Percentiles rank a stretch among this genome's conserved stretches.
These are phyloP conservation scores for Oryza coarctata DNA, from an alignment of 176 grass and related monocot genomes.

Conservation along the genomic window DNA sequence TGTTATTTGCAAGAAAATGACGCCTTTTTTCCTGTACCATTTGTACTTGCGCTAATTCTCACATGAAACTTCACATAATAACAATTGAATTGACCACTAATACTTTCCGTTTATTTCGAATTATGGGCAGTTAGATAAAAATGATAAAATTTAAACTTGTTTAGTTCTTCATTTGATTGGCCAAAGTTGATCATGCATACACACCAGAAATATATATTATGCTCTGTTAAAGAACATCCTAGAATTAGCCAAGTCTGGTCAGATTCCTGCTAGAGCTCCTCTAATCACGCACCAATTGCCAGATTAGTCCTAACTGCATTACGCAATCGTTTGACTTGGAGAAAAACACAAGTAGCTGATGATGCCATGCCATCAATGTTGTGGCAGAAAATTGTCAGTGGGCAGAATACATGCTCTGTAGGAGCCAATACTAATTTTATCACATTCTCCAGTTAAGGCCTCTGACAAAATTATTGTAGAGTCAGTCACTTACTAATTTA, in stretches of 20 bases:
- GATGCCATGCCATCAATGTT: slow-evolving; percentile 37
- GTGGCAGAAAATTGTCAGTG: slow-evolving; percentile 17
- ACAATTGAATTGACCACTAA: background rate
- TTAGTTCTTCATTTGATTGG: background rate
- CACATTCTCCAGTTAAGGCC: slow-evolving; percentile 10
- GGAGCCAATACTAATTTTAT: slow-evolving; percentile 12
- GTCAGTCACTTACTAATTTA: background rate
- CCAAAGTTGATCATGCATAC: background rate
- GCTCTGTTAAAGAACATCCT: background rate
- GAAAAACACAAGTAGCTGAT: slow-evolving; percentile 21
- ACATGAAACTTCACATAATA: background rate
- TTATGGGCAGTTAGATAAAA: background rate
- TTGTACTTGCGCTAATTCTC: background rate
- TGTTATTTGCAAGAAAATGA: background rate
- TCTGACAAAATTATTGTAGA: slow-evolving; percentile 8
- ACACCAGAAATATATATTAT: background rate
- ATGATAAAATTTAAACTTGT: background rate
- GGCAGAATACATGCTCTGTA: slow-evolving; percentile 20
- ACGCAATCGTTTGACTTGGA: slow-evolving; percentile 43
- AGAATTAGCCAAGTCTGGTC: background rate
- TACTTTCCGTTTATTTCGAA: background rate
- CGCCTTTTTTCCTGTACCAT: background rate
- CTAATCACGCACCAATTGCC: slow-evolving; percentile 13
- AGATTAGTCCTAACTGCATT: slow-evolving; percentile 22
- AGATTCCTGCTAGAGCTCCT: background rate